These are phyloP conservation scores for Colletotrichum neosansevieriae DNA, from an alignment of 2,329 filamentous ascomycete genomes.

Conservation along the genomic window DNA sequence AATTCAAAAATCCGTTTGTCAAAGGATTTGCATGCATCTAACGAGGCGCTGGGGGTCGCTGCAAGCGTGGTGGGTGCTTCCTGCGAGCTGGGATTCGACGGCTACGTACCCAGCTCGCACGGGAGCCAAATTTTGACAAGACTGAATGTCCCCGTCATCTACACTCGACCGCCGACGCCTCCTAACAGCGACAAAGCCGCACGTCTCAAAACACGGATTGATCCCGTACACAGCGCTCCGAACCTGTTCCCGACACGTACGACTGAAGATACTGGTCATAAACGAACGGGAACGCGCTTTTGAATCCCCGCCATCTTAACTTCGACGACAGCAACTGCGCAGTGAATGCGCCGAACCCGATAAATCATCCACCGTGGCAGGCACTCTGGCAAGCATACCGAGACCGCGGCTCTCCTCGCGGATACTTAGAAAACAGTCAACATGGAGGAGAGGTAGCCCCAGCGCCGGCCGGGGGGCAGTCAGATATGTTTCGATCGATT, in stretches of 20 bases:
- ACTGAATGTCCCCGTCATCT: constrained; percentile 35
- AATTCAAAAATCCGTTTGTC: constrained; percentile 35
- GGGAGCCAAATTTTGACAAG: constrained; percentile 30
- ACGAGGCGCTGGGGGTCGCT: constrained; percentile 17
- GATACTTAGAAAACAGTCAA: constrained; percentile 51
- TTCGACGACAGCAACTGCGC: constrained; percentile 8
- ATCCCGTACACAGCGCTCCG: background rate
- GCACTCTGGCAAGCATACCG: constrained; percentile 50
- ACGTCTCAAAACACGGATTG: constrained; percentile 10
- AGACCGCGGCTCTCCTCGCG: constrained; percentile 58
- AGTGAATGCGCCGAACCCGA: constrained; percentile 33
- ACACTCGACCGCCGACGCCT: constrained; percentile 12
- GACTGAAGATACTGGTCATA: background rate
- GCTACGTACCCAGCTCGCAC: constrained; percentile 18
- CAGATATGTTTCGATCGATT: constrained; percentile 43
- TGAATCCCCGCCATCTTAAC: background rate
- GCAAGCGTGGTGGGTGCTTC: constrained; percentile 18
- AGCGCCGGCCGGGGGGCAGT: constrained; percentile 53
- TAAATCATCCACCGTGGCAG: constrained; percentile 39
- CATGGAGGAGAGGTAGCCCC: constrained; percentile 57
- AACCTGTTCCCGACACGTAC: background rate
- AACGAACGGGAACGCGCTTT: background rate
- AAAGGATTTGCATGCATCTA: constrained; percentile 35
- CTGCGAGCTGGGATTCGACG: constrained; percentile 30
- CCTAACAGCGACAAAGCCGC: constrained; percentile 42